Base-by-base conservation (phyloP, 1,284 basidiomycete genomes). In the Clitocybe nebularis region DNA sequence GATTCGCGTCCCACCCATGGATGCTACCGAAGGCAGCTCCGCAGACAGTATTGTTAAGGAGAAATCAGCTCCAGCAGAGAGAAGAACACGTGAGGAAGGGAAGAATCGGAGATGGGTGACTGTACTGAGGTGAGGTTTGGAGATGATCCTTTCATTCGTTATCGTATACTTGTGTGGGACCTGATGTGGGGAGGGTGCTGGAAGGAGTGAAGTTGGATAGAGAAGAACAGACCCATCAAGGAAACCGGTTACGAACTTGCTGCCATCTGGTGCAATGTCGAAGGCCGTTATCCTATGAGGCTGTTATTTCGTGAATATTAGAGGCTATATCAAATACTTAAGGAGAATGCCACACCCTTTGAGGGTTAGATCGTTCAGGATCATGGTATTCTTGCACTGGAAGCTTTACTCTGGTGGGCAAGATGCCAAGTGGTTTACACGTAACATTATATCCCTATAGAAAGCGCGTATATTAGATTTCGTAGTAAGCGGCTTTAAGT, bases 21-120 rank as follows among this genome's bases (percentile, higher is more conserved):
- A 45, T 26, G 53, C 48, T 13, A 59, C 39, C 10, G 62, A 44
- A 3, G 68, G 62, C 1, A 69, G 64, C 3, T 78, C 75, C 3
- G 81, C 79, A 21, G 82, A 73, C 21, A 84, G 71, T 46, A 89
- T 73, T 16, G 71, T 60, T 2, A 85, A 59, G 0, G 74, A 67
- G 49, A 84, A 81, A 57, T 88, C 84, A 7, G 74, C 69, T 17
- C 81, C 77, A 0, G 75, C 66, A 1, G 81, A 76, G 5, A 87
- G 74, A 9, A 89, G 62, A 11, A 82, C 80, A 7, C 69, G 66
- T 2, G 77, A 79, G 0, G 79, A 82, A 2, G 82, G 79, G 57
- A 85, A 77, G 69, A 81, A 81, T 35, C 65, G 69, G 14, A 84
- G 60, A 7, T 72, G 70, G 6, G 74, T 75, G 26, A 80, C 65